Conservation (phyloP, 1,284 basidiomycete genomes). For the Xerocomus minutiporus region DNA sequence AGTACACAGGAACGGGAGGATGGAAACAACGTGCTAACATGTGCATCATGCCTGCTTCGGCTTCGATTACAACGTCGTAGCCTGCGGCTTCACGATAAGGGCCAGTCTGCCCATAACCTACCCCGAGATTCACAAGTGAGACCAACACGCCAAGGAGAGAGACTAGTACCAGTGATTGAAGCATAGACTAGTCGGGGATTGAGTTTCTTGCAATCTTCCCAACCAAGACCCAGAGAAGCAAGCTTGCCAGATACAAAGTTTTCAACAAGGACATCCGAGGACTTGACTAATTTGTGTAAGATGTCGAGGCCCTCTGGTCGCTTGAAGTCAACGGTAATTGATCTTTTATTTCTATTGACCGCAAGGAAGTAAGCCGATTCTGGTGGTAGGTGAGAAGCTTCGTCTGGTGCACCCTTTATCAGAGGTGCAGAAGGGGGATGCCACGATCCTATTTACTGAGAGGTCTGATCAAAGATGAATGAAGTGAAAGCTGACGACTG, state of each 20-base stretch:
- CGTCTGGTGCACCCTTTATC: conserved; percentile 43
- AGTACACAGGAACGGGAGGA: conserved; percentile 7
- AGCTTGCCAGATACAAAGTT: conserved; percentile 87
- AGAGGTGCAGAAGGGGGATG: conserved; percentile 72
- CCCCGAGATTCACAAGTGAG: conserved; percentile 5
- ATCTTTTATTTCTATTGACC: conserved; percentile 86
- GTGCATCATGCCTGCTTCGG: conserved; percentile 91
- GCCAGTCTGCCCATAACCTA: conserved; percentile 92
- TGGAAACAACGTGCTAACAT: conserved; percentile 51
- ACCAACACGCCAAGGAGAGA: neutral
- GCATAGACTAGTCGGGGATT: conserved; percentile 87
- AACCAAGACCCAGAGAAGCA: conserved; percentile 79
- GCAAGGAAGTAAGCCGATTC: conserved; percentile 93
- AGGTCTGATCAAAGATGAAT: conserved; percentile 9
- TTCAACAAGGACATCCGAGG: conserved; percentile 85
- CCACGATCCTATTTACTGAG: conserved; percentile 60
- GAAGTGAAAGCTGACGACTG: conserved; percentile 24
- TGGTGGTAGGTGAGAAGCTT: conserved; percentile 69
- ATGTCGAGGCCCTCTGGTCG: conserved; percentile 73
- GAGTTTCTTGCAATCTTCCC: conserved; percentile 74
- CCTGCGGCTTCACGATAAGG: conserved; percentile 81
- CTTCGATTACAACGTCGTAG: conserved; percentile 90
- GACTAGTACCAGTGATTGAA: conserved; percentile 69
- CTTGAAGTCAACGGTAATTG: conserved; percentile 88
- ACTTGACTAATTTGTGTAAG: conserved; percentile 65